A percentile compares a stretch with the other conserved stretches of the same genome.
Evolutionary conservation across 176 grass and related monocot species (phyloP).

Genomic region (Cenchrus fungigraminus): DNA sequence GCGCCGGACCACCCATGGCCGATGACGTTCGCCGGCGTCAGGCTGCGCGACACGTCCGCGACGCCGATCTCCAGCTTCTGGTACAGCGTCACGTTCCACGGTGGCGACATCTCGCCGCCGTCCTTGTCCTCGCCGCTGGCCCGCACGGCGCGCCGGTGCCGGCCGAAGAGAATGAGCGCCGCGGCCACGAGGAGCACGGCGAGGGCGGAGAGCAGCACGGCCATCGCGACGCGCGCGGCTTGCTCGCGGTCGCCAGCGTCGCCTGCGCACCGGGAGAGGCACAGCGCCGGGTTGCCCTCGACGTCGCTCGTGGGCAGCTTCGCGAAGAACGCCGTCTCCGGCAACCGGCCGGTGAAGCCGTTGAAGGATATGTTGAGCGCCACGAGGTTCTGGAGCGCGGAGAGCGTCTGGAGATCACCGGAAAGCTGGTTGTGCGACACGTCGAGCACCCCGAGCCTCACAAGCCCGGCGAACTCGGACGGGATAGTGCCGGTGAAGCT

Average conservation of each 20-base stretch:
- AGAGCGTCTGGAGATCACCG: conserved; percentile 51
- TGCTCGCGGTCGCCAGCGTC: conserved; percentile 19
- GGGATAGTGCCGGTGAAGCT: conserved; percentile 63
- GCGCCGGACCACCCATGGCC: conserved; percentile 73
- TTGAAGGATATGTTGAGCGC: conserved; percentile 69
- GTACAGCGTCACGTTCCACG: conserved; percentile 87
- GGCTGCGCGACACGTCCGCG: conserved; percentile 57
- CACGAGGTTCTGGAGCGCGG: conserved; percentile 61
- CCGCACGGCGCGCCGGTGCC: conserved; percentile 30
- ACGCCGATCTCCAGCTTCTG: conserved; percentile 87
- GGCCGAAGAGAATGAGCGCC: conserved; percentile 42
- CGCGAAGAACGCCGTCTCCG: conserved; percentile 75
- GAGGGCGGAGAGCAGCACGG: conserved; percentile 68
- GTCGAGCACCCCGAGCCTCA: conserved; percentile 57
- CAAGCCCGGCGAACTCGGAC: conserved; percentile 48
- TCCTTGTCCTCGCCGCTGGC: conserved; percentile 42
- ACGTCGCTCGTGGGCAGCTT: conserved; percentile 72
- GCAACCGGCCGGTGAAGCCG: conserved; percentile 52
- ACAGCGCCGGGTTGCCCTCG: conserved; percentile 79
- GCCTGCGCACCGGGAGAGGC: conserved; percentile 72
- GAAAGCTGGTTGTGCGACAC: conserved; percentile 67
- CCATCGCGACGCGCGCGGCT: conserved; percentile 52
- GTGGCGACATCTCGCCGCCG: conserved; percentile 65
- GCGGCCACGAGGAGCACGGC: conserved; percentile 48
- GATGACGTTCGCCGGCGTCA: conserved; percentile 69